These are phyloP conservation scores for Verticillium nubilum DNA, from an alignment of 2,329 filamentous ascomycete genomes.

Conservation along the genomic window DNA sequence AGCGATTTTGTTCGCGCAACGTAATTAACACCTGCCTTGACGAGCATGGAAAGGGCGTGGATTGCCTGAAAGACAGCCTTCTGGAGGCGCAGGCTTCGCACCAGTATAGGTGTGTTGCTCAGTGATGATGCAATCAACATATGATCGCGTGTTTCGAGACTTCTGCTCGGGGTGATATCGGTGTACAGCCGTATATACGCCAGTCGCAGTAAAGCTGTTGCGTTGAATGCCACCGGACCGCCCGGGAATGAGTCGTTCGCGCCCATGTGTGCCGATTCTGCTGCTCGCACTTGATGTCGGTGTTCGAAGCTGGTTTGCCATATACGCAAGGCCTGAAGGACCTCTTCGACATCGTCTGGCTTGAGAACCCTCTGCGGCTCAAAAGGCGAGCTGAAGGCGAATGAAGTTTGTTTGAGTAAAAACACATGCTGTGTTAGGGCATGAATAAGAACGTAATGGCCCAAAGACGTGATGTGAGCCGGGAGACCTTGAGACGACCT, in stretches of 20 bases:
- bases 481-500: slow-evolving; percentile 43
- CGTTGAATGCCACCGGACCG: slow-evolving; percentile 62
- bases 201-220: slow-evolving; percentile 53
- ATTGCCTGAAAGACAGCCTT: slow-evolving; percentile 63
- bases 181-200: slow-evolving; percentile 63
- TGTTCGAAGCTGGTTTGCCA: slow-evolving; percentile 57
- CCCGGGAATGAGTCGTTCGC: slow-evolving; percentile 46
- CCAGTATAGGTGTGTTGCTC: slow-evolving; percentile 50
- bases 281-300: slow-evolving; percentile 43
- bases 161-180: slow-evolving; percentile 56
- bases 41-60: slow-evolving; percentile 62
- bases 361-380: slow-evolving; percentile 45
- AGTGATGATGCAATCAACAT: slow-evolving; percentile 56
- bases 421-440: slow-evolving; percentile 69
- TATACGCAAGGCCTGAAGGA: slow-evolving; percentile 47
- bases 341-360: slow-evolving; percentile 50
- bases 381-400: slow-evolving; percentile 39
- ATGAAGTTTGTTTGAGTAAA: slow-evolving; percentile 58
- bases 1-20: slow-evolving; percentile 55
- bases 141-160: slow-evolving; percentile 61
- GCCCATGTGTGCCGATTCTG: slow-evolving; percentile 39
- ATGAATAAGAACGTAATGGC: slow-evolving; percentile 68
- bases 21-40: slow-evolving; percentile 58
- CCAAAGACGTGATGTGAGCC: slow-evolving; percentile 51
- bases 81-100: slow-evolving; percentile 54